Evolutionary conservation across 495 filamentous ascomycete species (phyloP).

Genomic region (Polyplosphaeria fusca): DNA sequence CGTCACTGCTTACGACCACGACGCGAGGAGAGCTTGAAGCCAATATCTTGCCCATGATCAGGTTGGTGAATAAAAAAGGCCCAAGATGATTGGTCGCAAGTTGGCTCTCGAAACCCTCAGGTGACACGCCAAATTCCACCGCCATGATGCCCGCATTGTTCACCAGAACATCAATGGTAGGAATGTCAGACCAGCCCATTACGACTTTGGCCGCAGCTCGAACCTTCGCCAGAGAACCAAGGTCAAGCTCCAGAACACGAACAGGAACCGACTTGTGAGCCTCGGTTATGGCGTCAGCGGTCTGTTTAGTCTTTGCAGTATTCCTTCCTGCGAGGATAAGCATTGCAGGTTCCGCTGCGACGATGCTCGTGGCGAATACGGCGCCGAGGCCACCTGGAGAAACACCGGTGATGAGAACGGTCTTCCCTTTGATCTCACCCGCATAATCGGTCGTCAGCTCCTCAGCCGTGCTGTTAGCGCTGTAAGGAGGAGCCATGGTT

Average conservation of each 20-base stretch:
- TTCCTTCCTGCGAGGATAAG: constrained; percentile 47
- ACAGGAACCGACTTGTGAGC: constrained; percentile 43
- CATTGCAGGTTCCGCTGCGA: constrained; percentile 45
- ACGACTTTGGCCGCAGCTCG: constrained; percentile 44
- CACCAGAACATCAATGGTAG: constrained; percentile 36
- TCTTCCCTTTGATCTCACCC: constrained; percentile 41
- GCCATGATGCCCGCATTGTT: constrained; percentile 44
- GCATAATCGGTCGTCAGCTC: constrained; percentile 46
- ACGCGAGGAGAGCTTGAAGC: constrained; percentile 5
- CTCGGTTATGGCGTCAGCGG: constrained; percentile 39
- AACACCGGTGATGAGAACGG: constrained; percentile 46
- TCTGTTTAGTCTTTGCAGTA: constrained; percentile 42
- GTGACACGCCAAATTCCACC: constrained; percentile 34
- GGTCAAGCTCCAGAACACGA: constrained; percentile 45
- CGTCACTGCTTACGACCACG: constrained; percentile 11
- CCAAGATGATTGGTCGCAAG: constrained; percentile 38
- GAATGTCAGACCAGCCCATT: constrained; percentile 42
- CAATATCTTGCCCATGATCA: constrained; percentile 35
- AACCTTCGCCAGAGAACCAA: constrained; percentile 47
- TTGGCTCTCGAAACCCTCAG: constrained; percentile 42
- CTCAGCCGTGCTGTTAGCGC: constrained; percentile 36
- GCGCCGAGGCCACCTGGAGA: constrained; percentile 45
- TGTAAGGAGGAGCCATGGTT: not conserved
- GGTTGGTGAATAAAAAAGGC: constrained; percentile 37
- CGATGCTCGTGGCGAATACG: constrained; percentile 43